Evolutionary conservation across 768 basidiomycete species (phyloP), one percentile per base, ranked within the genome.

Genomic region (Hericium rajendrae): DNA sequence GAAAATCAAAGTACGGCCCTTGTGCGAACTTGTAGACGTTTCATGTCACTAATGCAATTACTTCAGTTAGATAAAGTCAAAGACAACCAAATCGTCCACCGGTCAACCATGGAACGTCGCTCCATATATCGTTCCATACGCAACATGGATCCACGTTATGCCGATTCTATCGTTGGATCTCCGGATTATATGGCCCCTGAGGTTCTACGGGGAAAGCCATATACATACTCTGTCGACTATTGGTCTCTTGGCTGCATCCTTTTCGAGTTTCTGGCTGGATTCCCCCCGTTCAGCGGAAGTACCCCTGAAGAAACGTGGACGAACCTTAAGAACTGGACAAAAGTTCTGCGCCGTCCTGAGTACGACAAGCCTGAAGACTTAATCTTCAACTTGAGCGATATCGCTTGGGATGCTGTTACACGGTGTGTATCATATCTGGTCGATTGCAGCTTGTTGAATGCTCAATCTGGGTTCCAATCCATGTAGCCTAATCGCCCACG

Each of bases 181-280:
- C 95, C 97, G 0, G 97, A 99, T 71, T 99, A 99, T 71, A 98
- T 99, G 97, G 91, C 97, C 1, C 89, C 91, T 0, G 91, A 93
- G 67, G 94, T 97, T 20, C 80, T 97, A 24, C 83, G 94, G 28
- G 95, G 90, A 38, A 93, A 94, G 71, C 89, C 93, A 0, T 99
- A 99, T 71, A 87, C 88, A 0, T 97, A 88, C 70, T 91, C 91
- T 0, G 97, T 98, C 51, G 97, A 99, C 72, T 98, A 89, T 65
- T 98, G 97, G 97, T 95, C 93, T 1, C 80, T 99, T 8, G 97
- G 97, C 6, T 98, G 97, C 70, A 98, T 99, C 64, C 74, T 99
- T 24, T 99, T 97, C 73, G 97, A 99, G 74, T 94, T 95, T 70
- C 76, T 95, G 15, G 89, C 92, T 1, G 95, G 97, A 26, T 99